These are phyloP conservation scores for Suhomyces yuchorum DNA, from an alignment of 1,139 yeast species.

Conservation along the genomic window DNA sequence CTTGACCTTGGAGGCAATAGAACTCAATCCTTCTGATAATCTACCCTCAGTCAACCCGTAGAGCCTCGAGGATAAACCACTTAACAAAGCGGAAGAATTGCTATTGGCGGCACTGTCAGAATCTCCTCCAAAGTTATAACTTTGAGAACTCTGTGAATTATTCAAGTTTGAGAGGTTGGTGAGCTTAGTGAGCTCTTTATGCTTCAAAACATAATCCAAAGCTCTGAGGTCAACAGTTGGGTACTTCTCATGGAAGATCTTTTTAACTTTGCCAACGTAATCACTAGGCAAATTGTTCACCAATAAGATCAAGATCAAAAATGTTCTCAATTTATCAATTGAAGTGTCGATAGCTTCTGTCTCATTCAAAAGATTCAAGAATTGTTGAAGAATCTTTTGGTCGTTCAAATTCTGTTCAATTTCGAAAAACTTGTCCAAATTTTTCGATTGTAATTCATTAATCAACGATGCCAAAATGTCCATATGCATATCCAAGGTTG, in stretches of 20 bases:
- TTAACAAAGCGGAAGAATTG: conserved; percentile 64
- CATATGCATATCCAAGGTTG: conserved; percentile 95
- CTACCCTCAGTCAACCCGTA: conserved; percentile 86
- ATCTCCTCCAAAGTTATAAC: conserved; percentile 17
- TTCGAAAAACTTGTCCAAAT: conserved; percentile 87
- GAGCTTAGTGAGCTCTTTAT: conserved; percentile 76
- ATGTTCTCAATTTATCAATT: conserved; percentile 83
- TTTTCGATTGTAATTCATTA: conserved; percentile 80
- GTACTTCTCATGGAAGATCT: conserved; percentile 53
- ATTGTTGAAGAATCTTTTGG: conserved; percentile 61
- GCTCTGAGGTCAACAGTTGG: conserved; percentile 66
- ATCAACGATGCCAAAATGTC: conserved; percentile 85
- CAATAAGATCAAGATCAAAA: conserved; percentile 66
- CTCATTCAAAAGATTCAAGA: conserved; percentile 51
- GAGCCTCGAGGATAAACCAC: conserved; percentile 74
- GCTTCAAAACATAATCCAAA: conserved; percentile 71
- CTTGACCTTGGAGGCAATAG: conserved; percentile 84
- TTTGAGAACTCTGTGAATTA: conserved; percentile 22
- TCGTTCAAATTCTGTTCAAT: conserved; percentile 78
- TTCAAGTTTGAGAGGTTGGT: conserved; percentile 48
- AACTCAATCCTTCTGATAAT: conserved; percentile 76
- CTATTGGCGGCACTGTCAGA: conserved; percentile 20
- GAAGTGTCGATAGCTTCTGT: conserved; percentile 56
- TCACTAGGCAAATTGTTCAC: conserved; percentile 57
- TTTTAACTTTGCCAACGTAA: conserved; percentile 68